Evolutionary conservation across 2,329 filamentous ascomycete genomes (phyloP).

Genomic region (Elsinoe batatas): DNA sequence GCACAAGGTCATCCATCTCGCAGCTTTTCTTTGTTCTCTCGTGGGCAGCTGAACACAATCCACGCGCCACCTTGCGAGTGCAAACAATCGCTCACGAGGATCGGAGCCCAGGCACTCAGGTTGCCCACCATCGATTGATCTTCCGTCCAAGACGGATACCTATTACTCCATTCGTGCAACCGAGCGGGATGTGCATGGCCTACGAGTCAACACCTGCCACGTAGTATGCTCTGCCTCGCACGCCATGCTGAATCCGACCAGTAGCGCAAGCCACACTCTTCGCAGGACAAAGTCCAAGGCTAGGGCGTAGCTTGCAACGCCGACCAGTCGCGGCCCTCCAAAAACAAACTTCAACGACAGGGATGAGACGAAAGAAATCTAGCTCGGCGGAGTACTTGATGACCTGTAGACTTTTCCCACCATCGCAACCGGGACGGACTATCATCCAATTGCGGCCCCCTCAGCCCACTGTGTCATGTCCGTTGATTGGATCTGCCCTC

Average conservation of each 20-base stretch:
- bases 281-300: conserved; percentile 9
- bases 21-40: conserved; percentile 2
- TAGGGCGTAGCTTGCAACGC: conserved; percentile 6
- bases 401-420: conserved; percentile 3
- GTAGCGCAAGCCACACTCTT: conserved; percentile 8
- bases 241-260: conserved; percentile 5
- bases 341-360: not conserved
- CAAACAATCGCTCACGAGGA: not conserved
- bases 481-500: not conserved
- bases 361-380: conserved; percentile 9
- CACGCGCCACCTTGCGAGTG: not conserved
- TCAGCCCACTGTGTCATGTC: not conserved
- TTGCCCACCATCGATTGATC: not conserved
- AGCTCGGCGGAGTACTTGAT: conserved; percentile 4
- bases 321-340: conserved; percentile 8
- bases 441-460: not conserved
- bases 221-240: conserved; percentile 2
- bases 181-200: not conserved
- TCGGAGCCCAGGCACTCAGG: not conserved
- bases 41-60: not conserved
- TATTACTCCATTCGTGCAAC: conserved; percentile 8
- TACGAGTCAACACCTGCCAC: conserved; percentile 11
- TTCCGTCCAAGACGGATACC: conserved; percentile 4
- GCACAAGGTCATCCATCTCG: not conserved
- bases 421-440: not conserved